A percentile compares a stretch with the other conserved stretches of the same genome.
phyloP scores from a whole-genome alignment of 225 moss, liverwort and hornwort genomes.

The Bryoerythrophyllum caledonicum region DNA sequence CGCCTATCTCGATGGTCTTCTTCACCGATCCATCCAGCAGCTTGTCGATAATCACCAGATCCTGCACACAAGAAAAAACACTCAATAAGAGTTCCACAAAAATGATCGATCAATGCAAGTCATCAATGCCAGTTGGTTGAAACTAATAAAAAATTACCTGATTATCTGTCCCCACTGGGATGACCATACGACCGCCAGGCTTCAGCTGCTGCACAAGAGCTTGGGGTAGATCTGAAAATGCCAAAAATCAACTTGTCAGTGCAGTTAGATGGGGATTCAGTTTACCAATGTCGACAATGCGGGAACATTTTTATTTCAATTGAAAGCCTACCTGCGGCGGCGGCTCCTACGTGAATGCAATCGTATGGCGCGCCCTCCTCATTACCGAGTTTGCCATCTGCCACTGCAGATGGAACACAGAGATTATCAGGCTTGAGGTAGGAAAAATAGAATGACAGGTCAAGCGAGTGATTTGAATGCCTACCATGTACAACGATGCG shows the following conservation, averaged over 20 bases:
- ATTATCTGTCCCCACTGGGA: conserved; percentile 59
- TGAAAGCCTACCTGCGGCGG: conserved; percentile 46
- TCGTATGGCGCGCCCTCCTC: conserved; percentile 65
- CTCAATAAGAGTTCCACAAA: too few species aligned
- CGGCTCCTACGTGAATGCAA: conserved; percentile 81
- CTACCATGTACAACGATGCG: conserved; percentile 60
- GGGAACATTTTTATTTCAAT: too few species aligned
- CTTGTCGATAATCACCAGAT: conserved; percentile 69
- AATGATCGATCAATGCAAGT: too few species aligned
- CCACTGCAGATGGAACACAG: conserved; percentile 39
- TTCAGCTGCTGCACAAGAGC: conserved; percentile 73
- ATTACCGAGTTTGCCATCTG: conserved; percentile 74
- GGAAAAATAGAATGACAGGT: not conserved
- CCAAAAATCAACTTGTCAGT: not conserved
- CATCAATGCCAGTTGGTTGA: not conserved
- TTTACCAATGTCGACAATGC: too few species aligned
- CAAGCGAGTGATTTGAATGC: not conserved
- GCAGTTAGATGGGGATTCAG: not conserved
- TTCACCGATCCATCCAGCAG: conserved; percentile 56
- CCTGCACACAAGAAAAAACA: conserved; percentile 34
- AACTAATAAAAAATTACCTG: conserved; percentile 31
- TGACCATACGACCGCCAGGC: conserved; percentile 80
- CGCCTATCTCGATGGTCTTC: conserved; percentile 57
- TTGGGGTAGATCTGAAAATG: conserved; percentile 52
- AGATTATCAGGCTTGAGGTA: not conserved